Conservation (phyloP, 75 land plant species). For the Selaginella tamariscina region DNA sequence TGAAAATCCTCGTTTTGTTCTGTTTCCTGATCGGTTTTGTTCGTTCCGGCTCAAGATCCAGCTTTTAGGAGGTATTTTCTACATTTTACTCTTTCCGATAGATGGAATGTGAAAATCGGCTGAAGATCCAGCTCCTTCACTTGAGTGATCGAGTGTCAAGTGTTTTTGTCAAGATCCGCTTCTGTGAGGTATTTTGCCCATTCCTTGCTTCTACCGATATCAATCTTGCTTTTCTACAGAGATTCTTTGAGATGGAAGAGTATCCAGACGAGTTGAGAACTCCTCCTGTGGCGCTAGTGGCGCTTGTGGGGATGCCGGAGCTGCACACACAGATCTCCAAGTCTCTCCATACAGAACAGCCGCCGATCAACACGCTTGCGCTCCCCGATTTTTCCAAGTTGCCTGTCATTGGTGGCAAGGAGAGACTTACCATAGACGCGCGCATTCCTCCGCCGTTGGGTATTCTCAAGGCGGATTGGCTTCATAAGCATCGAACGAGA, state of each 20-base stretch:
- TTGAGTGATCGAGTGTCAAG: background rate
- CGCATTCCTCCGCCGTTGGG: constrained; percentile 35
- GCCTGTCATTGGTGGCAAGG: constrained; percentile 38
- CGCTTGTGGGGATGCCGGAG: constrained; percentile 73
- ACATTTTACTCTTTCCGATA: no score
- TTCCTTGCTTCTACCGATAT: no score
- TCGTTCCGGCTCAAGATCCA: no score
- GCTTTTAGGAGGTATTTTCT: no score
- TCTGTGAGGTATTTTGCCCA: no score
- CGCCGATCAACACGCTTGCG: constrained; percentile 85
- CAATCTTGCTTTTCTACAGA: no score
- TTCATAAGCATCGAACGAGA: constrained; percentile 74
- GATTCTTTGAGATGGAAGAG: constrained; percentile 65
- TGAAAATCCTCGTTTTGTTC: no score
- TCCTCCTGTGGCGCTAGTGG: constrained; percentile 69
- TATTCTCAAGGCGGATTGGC: constrained; percentile 78
- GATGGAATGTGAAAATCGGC: no score
- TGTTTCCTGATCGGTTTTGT: no score
- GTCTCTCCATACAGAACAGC: constrained; percentile 64
- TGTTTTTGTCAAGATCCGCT: background rate
- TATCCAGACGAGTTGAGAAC: constrained; percentile 87
- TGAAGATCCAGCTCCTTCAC: no score
- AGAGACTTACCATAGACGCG: constrained; percentile 18
- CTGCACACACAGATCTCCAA: constrained; percentile 56
- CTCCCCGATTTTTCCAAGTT: constrained; percentile 73